These are phyloP conservation scores for Hymenotorrendiella dingleyae DNA, from an alignment of 2,329 filamentous ascomycete species.

Conservation along the genomic window DNA sequence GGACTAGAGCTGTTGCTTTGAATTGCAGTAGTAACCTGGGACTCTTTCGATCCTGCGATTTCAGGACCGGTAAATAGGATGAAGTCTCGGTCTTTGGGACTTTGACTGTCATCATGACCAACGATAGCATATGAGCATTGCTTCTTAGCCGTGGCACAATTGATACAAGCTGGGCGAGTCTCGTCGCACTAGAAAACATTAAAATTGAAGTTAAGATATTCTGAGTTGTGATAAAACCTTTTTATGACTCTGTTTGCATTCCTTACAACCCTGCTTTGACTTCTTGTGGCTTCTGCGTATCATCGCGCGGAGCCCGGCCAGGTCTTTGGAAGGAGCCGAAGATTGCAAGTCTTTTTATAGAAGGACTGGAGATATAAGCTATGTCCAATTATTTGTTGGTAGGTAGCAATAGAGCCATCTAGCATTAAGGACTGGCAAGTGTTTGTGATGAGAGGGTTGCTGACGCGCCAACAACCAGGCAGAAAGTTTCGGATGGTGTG, in stretches of 20 bases:
- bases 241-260: constrained; percentile 21
- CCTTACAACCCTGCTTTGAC: constrained; percentile 18
- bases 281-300: constrained; percentile 20
- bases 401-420: too few relatives aligned
- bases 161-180: constrained; percentile 17
- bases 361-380: too few relatives aligned
- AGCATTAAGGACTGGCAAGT: too few relatives aligned
- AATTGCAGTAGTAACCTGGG: background rate
- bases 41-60: constrained; percentile 1
- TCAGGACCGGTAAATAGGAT: constrained; percentile 1
- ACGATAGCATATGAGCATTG: constrained; percentile 11
- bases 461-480: too few relatives aligned
- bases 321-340: background rate
- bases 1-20: background rate
- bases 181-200: constrained; percentile 20
- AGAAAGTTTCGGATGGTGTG: too few relatives aligned
- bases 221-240: constrained; percentile 12
- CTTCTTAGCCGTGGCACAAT: constrained; percentile 14
- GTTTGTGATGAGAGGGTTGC: too few relatives aligned
- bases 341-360: too few relatives aligned
- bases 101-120: background rate
- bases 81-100: constrained; percentile 1
- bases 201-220: background rate
- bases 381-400: too few relatives aligned
- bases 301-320: constrained; percentile 8